Evolutionary conservation across 2,329 filamentous ascomycete genomes (phyloP).

Genomic region (Plenodomus tracheiphilus): DNA sequence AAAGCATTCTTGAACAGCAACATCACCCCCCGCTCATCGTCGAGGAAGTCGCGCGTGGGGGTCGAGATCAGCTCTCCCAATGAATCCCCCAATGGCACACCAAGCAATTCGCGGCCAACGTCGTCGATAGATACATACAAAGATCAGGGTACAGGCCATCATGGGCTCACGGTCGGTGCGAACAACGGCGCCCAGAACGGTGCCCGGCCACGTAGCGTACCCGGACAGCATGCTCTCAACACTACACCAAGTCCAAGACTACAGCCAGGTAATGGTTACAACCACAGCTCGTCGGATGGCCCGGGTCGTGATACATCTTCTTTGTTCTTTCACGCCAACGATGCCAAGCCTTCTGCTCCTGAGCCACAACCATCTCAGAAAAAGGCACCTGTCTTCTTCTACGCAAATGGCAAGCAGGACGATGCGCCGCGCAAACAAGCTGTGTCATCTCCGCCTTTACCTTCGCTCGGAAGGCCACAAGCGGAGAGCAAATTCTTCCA

Average conservation of each 20-base stretch:
- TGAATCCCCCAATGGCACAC: constrained; percentile 57
- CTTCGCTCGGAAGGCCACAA: constrained; percentile 26
- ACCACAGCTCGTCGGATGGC: constrained; percentile 30
- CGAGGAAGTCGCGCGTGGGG: constrained; percentile 65
- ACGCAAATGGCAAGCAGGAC: constrained; percentile 55
- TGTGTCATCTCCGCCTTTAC: constrained; percentile 42
- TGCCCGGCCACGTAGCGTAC: constrained; percentile 45
- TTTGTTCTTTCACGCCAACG: constrained; percentile 93
- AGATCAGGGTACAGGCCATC: constrained; percentile 32
- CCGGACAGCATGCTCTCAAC: constrained; percentile 28
- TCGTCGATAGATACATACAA: constrained; percentile 36
- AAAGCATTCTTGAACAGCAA: constrained; percentile 65
- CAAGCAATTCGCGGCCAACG: constrained; percentile 39
- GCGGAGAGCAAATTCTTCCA: constrained; percentile 69
- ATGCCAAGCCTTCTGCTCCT: constrained; percentile 55
- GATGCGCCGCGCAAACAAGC: constrained; percentile 22
- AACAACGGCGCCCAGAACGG: constrained; percentile 19
- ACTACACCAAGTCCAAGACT: constrained; percentile 27
- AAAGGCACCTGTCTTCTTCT: constrained; percentile 56
- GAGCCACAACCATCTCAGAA: constrained; percentile 35
- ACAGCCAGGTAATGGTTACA: constrained; percentile 30
- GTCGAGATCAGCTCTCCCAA: constrained; percentile 69
- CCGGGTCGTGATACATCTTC: constrained; percentile 45
- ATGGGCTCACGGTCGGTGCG: constrained; percentile 25
- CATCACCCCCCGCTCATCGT: constrained; percentile 77